A percentile compares a stretch with the other conserved stretches of the same genome.
Conservation (phyloP, 106 monocot species). For the Chionographis japonica region DNA sequence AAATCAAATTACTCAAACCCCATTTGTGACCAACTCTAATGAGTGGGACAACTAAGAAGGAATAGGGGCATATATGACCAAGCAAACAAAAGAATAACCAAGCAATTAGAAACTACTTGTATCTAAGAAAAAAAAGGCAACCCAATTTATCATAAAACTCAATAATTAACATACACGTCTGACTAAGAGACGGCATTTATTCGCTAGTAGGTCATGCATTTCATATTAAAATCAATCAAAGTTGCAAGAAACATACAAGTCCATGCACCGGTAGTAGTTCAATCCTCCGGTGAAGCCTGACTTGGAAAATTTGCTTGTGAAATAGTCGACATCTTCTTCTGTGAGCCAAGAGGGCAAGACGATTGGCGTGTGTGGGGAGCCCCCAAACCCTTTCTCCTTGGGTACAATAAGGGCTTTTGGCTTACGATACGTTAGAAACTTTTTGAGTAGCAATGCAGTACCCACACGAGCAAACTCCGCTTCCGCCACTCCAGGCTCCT, state of each 20-base stretch:
- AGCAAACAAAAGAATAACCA: too few species aligned
- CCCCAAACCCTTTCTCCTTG: constrained; percentile 2
- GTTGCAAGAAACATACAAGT: constrained; percentile 24
- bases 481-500: constrained; percentile 43
- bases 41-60: too few species aligned
- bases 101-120: too few species aligned
- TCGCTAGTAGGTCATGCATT: too few species aligned
- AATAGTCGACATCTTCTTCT: constrained; percentile 44
- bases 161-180: too few species aligned
- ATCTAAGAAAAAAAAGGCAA: too few species aligned
- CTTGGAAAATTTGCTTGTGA: constrained; percentile 28
- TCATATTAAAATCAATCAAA: too few species aligned
- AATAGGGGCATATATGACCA: too few species aligned
- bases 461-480: constrained; percentile 18
- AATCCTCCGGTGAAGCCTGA: constrained; percentile 43
- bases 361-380: constrained; percentile 6
- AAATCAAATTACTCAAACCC: too few species aligned
- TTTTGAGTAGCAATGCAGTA: constrained; percentile 16
- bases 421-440: constrained; percentile 13
- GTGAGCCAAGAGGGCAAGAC: constrained; percentile 41
- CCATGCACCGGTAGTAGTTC: constrained; percentile 43
- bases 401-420: constrained; percentile 11
- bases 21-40: too few species aligned
- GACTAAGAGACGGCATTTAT: too few species aligned
- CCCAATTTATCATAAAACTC: too few species aligned